These are phyloP conservation scores for Buddleja alternifolia DNA, from an alignment of 257 asterid species.

Conservation along the genomic window DNA sequence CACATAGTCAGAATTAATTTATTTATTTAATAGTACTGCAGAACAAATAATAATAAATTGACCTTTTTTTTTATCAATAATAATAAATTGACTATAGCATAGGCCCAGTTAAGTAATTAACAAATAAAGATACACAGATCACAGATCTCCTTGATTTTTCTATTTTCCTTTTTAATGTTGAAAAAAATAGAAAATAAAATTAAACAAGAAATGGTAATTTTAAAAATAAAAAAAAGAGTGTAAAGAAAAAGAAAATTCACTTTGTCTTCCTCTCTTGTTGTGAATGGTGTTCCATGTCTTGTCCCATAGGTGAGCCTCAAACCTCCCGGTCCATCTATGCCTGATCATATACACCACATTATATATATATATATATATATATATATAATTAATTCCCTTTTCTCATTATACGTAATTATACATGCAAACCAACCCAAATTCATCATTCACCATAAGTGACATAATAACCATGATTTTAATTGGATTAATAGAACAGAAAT, in stretches of 20 bases:
- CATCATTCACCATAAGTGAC: not conserved
- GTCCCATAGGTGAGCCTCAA: conserved; percentile 96
- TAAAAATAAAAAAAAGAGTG: not conserved
- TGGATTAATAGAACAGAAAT: too few species aligned
- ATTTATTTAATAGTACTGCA: conserved; percentile 12
- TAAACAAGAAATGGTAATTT: not conserved
- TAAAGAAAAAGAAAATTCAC: conserved; percentile 39
- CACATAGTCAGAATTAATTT: conserved; percentile 44
- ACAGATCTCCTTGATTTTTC: conserved; percentile 59
- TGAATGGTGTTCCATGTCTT: conserved; percentile 79
- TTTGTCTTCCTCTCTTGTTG: conserved; percentile 88
- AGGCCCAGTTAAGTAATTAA: conserved; percentile 12
- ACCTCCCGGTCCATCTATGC: conserved; percentile 92
- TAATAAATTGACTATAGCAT: not conserved
- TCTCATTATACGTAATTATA: conserved; percentile 31
- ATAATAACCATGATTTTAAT: too few species aligned
- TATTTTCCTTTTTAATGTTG: not conserved
- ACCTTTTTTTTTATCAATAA: too few species aligned
- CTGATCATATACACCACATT: conserved; percentile 42
- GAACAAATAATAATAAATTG: conserved; percentile 15
- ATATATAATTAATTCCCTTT: too few species aligned
- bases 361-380: too few species aligned
- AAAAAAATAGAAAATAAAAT: not conserved
- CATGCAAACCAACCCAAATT: conserved; percentile 46
- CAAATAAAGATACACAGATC: conserved; percentile 33